Base-by-base conservation (phyloP, 345 rosid genomes). In the Clarkia xantiana region DNA sequence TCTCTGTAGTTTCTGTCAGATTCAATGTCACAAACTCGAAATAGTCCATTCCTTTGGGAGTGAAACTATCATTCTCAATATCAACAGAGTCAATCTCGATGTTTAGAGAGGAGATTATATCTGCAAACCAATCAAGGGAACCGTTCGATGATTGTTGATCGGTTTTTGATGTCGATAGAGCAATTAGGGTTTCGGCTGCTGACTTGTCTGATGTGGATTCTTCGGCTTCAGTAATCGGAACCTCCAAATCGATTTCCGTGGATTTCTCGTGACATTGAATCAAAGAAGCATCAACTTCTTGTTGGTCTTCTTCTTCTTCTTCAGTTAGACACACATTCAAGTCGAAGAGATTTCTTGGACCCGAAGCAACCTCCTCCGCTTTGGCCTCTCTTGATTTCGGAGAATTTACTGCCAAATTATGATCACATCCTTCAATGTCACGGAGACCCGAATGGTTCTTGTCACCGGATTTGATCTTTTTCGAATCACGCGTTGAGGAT, bases 21-120 rank as follows among this genome's bases (percentile, higher is more conserved):
- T 71, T 72, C 69, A 85, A 55, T 22, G 85, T 86, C 79, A 74
- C 73, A 55, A 65, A 57, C 77, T 79, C 95, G 1, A 85, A 85
- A 59, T 61, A 67, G 63, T 85, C 95, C 44, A 79, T 50, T 50
- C 54, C 79, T 13, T 66, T 58, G 1, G 66, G 40, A 10, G 44
- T 11, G 29, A 3, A 29, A 29, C 36, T 29, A 1, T 18, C 45
- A 40, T 57, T 54, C 14, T 60, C 53, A 47, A 9, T 14, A n/a
- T 46, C 16, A 20, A 25, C 46, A 57, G 61, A 38, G 44, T 57
- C 55, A 23, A 59, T 60, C 14, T 61, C 76, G 60, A 51, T 47
- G 34, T 47, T 9, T 51, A 22, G 45, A 15, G 64, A 46, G 51
- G 64, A 42, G 34, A 65, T 62, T 53, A 76, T 65, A 45, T 80